Conservation (phyloP, 2,329 filamentous ascomycete genomes). For the Rutstroemia sp. region DNA sequence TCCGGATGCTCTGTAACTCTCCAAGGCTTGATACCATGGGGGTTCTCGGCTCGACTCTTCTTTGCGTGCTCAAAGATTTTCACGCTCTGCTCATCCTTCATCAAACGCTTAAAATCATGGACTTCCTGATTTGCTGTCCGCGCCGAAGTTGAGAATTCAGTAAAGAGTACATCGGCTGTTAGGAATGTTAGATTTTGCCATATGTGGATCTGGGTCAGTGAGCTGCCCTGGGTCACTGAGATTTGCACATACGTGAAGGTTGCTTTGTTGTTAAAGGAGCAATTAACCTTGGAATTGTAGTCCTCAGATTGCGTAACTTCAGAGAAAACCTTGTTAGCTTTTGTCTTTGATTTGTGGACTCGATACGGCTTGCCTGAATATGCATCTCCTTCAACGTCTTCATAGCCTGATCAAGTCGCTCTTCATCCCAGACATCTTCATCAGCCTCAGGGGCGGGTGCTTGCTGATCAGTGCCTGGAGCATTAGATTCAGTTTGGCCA, state of each 20-base stretch:
- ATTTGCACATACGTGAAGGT: slow-evolving; percentile 39
- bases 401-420: slow-evolving; percentile 26
- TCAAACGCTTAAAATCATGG: slow-evolving; percentile 32
- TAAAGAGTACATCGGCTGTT: slow-evolving; percentile 44
- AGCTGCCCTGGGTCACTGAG: not conserved
- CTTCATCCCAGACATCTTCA: slow-evolving; percentile 28
- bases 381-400: slow-evolving; percentile 31
- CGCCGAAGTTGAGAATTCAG: slow-evolving; percentile 41
- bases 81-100: slow-evolving; percentile 24
- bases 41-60: slow-evolving; percentile 47
- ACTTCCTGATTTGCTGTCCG: slow-evolving; percentile 43
- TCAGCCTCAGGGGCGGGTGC: slow-evolving; percentile 5
- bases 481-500: not conserved
- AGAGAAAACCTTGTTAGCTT: not conserved
- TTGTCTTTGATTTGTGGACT: not conserved
- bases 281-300: slow-evolving; percentile 43
- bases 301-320: slow-evolving; percentile 41
- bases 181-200: too few species aligned
- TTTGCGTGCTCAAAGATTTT: slow-evolving; percentile 45
- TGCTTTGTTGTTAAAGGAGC: slow-evolving; percentile 44
- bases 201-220: not conserved
- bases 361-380: slow-evolving; percentile 25
- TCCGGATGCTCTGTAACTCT: slow-evolving; percentile 50
- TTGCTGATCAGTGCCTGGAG: not conserved
- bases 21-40: slow-evolving; percentile 52